These are phyloP conservation scores for Gryganskiella cystojenkinii DNA, from an alignment of 192 early-diverging fungal genomes.

Conservation along the genomic window DNA sequence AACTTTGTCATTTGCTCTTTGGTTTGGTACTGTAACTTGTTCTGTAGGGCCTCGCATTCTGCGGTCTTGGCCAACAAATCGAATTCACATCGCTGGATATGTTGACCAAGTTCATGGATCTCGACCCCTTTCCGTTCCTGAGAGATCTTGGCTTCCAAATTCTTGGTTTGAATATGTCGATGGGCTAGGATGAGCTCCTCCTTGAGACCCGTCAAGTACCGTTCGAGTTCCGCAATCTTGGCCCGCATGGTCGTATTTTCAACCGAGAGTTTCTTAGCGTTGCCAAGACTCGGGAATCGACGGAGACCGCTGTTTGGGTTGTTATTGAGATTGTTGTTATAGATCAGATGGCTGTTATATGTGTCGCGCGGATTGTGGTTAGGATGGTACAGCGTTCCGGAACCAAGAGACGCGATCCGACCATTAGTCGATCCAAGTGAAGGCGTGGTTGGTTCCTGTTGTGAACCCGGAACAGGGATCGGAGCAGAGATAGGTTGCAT, in stretches of 20 bases:
- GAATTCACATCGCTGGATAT: conserved; percentile 37
- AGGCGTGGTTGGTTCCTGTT: conserved; percentile 26
- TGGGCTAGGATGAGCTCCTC: conserved; percentile 32
- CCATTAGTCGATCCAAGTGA: not conserved
- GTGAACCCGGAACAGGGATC: conserved; percentile 35
- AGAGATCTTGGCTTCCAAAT: conserved; percentile 18
- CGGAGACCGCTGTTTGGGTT: not conserved
- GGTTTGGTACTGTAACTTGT: conserved; percentile 21
- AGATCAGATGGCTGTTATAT: not conserved
- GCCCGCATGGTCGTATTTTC: conserved; percentile 26
- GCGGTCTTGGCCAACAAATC: conserved; percentile 21
- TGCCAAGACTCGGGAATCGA: conserved; percentile 17
- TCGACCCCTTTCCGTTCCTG: conserved; percentile 25
- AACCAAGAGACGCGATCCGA: not conserved
- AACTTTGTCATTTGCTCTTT: conserved; percentile 33
- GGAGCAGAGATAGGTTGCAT: conserved; percentile 25
- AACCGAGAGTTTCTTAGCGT: conserved; percentile 8
- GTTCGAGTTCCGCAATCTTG: conserved; percentile 38
- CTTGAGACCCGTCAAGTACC: conserved; percentile 40
- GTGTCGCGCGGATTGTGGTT: not conserved
- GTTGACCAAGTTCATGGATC: conserved; percentile 29
- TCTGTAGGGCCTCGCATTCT: conserved; percentile 34
- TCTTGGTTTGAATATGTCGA: conserved; percentile 25
- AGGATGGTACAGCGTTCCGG: not conserved
- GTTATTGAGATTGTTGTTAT: not conserved